phyloP scores from a whole-genome alignment of 2,329 filamentous ascomycete genomes.

The Talaromyces sp. region DNA sequence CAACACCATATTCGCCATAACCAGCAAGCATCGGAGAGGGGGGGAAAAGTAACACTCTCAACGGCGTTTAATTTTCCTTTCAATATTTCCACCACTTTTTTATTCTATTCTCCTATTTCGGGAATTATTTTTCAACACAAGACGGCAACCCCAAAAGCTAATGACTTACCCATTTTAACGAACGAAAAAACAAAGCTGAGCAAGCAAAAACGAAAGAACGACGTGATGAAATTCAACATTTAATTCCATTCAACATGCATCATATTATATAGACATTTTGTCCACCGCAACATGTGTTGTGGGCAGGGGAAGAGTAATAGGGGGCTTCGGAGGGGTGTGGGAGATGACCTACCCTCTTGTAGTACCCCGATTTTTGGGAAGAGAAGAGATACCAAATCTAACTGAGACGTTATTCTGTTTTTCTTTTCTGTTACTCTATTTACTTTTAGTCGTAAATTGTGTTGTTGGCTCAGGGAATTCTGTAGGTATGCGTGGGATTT shows the following conservation, averaged over 20 bases:
- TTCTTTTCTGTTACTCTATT: background rate
- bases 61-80: constrained; percentile 1
- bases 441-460: background rate
- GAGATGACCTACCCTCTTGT: too few species aligned
- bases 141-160: background rate
- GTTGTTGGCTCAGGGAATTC: background rate
- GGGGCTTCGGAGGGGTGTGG: too few species aligned
- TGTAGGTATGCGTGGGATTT: background rate
- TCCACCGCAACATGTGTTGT: background rate
- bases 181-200: constrained; percentile 1
- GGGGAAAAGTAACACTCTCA: background rate
- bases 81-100: background rate
- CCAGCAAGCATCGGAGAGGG: background rate
- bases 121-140: constrained; percentile 1
- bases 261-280: background rate
- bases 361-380: background rate
- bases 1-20: background rate
- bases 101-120: background rate
- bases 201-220: background rate
- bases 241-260: constrained; percentile 23
- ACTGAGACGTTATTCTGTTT: background rate
- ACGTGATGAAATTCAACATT: constrained; percentile 24
- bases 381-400: background rate
- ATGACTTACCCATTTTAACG: constrained; percentile 10
- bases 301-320: too few species aligned